These are phyloP conservation scores for Tricladium varicosporioides DNA, from an alignment of 2,329 filamentous ascomycete species.

Conservation along the genomic window DNA sequence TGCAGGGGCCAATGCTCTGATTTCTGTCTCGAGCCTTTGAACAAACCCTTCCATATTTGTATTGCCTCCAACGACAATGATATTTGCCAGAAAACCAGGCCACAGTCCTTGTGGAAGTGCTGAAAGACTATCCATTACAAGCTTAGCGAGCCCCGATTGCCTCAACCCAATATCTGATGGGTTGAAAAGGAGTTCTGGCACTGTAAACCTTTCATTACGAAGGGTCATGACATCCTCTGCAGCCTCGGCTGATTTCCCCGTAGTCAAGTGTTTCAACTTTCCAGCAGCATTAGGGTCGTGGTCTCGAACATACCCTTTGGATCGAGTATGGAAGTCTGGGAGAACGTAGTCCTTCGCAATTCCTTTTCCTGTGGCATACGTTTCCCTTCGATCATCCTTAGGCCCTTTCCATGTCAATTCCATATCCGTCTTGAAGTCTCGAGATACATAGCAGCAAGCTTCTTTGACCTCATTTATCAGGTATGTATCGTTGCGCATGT, in stretches of 20 bases:
- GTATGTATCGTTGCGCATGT: conserved; percentile 91
- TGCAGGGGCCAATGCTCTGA: conserved; percentile 68
- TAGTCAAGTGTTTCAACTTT: conserved; percentile 44
- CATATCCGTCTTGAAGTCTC: conserved; percentile 74
- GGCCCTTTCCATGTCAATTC: conserved; percentile 83
- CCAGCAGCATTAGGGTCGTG: conserved; percentile 69
- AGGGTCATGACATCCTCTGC: conserved; percentile 81
- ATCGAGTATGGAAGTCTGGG: conserved; percentile 67
- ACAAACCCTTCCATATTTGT: conserved; percentile 77
- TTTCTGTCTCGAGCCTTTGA: conserved; percentile 72
- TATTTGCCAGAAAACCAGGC: conserved; percentile 80
- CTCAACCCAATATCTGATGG: conserved; percentile 82
- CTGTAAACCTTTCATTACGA: conserved; percentile 86
- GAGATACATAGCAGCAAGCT: conserved; percentile 76
- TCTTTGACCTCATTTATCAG: conserved; percentile 98
- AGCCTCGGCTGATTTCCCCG: conserved; percentile 42
- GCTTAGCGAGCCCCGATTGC: conserved; percentile 77
- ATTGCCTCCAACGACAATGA: conserved; percentile 87
- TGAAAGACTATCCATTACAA: conserved; percentile 76
- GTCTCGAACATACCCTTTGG: conserved; percentile 69
- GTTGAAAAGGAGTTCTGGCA: conserved; percentile 87
- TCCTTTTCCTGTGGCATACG: conserved; percentile 46
- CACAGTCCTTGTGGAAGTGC: conserved; percentile 78
- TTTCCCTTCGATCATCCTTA: conserved; percentile 52
- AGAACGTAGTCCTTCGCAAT: conserved; percentile 90